phyloP scores from a whole-genome alignment of 2,329 filamentous ascomycete species.

The Beauveria asiatica region DNA sequence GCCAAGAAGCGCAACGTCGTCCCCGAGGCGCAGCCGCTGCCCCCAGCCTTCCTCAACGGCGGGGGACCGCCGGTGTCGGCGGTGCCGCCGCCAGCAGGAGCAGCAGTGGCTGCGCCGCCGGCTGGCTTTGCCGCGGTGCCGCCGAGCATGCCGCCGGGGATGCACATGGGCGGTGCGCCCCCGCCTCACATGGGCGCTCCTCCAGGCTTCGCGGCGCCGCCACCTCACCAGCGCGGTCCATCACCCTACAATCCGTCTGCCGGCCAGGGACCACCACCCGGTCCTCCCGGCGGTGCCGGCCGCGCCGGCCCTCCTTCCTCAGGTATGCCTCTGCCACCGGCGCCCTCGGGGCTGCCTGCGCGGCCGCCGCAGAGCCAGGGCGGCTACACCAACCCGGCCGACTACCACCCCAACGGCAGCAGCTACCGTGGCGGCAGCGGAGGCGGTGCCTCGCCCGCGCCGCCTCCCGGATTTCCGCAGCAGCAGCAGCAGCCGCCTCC shows the following conservation, averaged over 20 bases:
- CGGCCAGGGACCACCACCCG: slow-evolving; percentile 16
- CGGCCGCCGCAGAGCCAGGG: slow-evolving; percentile 39
- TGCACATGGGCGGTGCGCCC: slow-evolving; percentile 19
- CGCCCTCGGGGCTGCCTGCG: slow-evolving; percentile 42
- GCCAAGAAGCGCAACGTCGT: slow-evolving; percentile 92
- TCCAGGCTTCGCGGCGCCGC: slow-evolving; percentile 30
- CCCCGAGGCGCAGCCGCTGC: slow-evolving; percentile 67
- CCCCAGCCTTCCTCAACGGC: slow-evolving; percentile 56
- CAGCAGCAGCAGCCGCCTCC: slow-evolving; percentile 25
- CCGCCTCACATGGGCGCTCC: slow-evolving; percentile 11
- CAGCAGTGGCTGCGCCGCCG: slow-evolving; percentile 16
- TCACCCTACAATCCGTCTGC: slow-evolving; percentile 25
- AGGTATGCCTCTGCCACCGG: slow-evolving; percentile 34
- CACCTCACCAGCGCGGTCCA: slow-evolving; percentile 20
- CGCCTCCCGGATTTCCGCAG: slow-evolving; percentile 27
- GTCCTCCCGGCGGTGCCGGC: slow-evolving; percentile 16
- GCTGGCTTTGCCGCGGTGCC: slow-evolving; percentile 30
- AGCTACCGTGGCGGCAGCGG: slow-evolving; percentile 28
- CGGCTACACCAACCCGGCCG: slow-evolving; percentile 37
- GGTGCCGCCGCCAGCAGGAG: slow-evolving; percentile 14
- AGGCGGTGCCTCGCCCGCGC: slow-evolving; percentile 26
- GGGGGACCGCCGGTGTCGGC: slow-evolving; percentile 15
- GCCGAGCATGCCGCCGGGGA: slow-evolving; percentile 13
- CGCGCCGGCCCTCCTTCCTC: slow-evolving; percentile 15
- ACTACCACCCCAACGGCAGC: slow-evolving; percentile 35